Percentiles rank a stretch among this genome's conserved stretches.
Conservation (phyloP, 495 filamentous ascomycete genomes). For the Xylaria cubensis region DNA sequence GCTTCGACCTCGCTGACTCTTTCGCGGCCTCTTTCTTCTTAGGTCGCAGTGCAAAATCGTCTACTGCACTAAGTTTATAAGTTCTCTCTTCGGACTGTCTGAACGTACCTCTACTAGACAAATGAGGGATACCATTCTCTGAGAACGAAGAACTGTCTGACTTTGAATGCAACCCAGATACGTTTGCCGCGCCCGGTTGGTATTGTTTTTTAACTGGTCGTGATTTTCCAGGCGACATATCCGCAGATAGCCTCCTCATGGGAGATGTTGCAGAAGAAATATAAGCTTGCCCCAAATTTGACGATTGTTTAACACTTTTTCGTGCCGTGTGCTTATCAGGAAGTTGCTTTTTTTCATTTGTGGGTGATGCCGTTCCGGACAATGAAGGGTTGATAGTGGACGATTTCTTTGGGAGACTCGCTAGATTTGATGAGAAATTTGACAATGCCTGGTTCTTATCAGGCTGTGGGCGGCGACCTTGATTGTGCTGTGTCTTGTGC, state of each 20-base stretch:
- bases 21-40: constrained; percentile 30
- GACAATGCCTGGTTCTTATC: constrained; percentile 7
- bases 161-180: constrained; percentile 6
- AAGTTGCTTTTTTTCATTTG: constrained; percentile 35
- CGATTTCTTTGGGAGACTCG: neutral
- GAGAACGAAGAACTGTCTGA: constrained; percentile 20
- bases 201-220: constrained; percentile 31
- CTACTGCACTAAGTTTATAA: constrained; percentile 28
- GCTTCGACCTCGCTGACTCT: constrained; percentile 22
- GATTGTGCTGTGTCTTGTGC: constrained; percentile 5
- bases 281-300: neutral
- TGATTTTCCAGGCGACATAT: constrained; percentile 18
- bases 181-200: constrained; percentile 4
- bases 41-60: constrained; percentile 40
- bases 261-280: constrained; percentile 15
- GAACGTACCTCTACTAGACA: constrained; percentile 17
- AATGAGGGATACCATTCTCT: constrained; percentile 22
- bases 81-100: constrained; percentile 20
- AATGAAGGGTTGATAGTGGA: neutral
- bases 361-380: neutral
- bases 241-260: constrained; percentile 10
- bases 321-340: constrained; percentile 33
- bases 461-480: neutral
- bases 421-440: neutral
- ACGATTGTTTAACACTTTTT: constrained; percentile 24